A percentile compares a stretch with the other conserved stretches of the same genome.
These are phyloP conservation scores for Kodamaea lidongshanica DNA, from an alignment of 805 yeast genomes.

Conservation along the genomic window DNA sequence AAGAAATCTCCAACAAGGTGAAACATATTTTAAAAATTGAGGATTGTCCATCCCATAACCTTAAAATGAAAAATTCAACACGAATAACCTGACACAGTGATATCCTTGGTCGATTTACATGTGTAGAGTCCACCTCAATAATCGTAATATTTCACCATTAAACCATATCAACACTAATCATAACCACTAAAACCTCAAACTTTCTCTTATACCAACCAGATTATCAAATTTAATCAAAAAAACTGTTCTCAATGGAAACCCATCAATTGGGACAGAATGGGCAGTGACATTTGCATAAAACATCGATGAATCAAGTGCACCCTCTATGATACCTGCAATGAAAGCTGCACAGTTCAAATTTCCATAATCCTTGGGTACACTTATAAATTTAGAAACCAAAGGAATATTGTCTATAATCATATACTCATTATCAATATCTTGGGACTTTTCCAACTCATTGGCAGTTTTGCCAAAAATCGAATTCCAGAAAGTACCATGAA, in stretches of 20 bases:
- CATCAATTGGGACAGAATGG: conserved; percentile 62
- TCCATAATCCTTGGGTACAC: conserved; percentile 74
- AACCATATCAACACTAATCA: too few relatives aligned
- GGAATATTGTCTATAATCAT: conserved; percentile 81
- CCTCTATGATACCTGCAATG: conserved; percentile 81
- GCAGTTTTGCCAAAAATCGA: conserved; percentile 67
- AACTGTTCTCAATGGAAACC: conserved; percentile 61
- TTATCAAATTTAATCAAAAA: conserved; percentile 67
- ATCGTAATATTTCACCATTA: not conserved
- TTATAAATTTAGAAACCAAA: conserved; percentile 60
- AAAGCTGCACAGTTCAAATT: conserved; percentile 76
- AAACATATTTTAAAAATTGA: too few relatives aligned
- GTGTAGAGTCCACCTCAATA: too few relatives aligned
- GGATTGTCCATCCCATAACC: too few relatives aligned
- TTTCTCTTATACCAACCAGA: conserved; percentile 50
- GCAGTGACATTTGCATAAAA: conserved; percentile 79
- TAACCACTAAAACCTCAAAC: conserved; percentile 27
- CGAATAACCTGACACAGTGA: too few relatives aligned
- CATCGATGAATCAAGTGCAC: conserved; percentile 65
- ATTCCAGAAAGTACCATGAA: conserved; percentile 69
- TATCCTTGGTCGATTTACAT: too few relatives aligned
- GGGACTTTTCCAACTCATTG: conserved; percentile 68
- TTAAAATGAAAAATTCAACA: too few relatives aligned
- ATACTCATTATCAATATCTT: conserved; percentile 59
- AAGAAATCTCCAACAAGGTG: too few relatives aligned